Percentiles rank a stretch among this genome's conserved stretches.
Conservation (phyloP, 495 filamentous ascomycete genomes). For the Corynascus novoguineensis region DNA sequence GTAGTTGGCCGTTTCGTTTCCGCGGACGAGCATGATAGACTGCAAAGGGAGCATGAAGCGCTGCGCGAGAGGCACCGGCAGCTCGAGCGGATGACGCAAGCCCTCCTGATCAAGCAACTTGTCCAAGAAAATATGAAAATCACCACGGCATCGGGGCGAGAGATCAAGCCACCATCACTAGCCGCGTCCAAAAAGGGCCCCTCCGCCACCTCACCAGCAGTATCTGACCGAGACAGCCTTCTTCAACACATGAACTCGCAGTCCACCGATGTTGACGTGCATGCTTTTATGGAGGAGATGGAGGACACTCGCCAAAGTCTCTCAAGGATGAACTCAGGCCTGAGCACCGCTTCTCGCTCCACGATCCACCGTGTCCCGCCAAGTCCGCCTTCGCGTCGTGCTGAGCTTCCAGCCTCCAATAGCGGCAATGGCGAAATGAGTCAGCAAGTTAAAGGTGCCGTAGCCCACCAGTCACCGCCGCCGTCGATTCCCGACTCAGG, state of each 20-base stretch:
- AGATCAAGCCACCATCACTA: neutral
- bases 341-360: slow-evolving; percentile 21
- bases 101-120: slow-evolving; percentile 7
- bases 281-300: slow-evolving; percentile 31
- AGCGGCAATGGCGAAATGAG: neutral
- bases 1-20: slow-evolving; percentile 5
- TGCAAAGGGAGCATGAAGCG: slow-evolving; percentile 20
- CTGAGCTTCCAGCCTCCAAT: neutral
- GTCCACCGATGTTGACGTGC: slow-evolving; percentile 26
- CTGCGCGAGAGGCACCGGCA: slow-evolving; percentile 20
- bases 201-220: neutral
- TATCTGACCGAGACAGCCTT: slow-evolving; percentile 23
- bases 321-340: slow-evolving; percentile 24
- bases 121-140: slow-evolving; percentile 5
- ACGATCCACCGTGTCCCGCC: slow-evolving; percentile 29
- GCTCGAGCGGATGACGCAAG: slow-evolving; percentile 19
- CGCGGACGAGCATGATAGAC: slow-evolving; percentile 16
- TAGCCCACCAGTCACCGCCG: slow-evolving; percentile 3
- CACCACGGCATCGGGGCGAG: neutral
- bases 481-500: slow-evolving; percentile 27
- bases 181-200: neutral
- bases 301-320: slow-evolving; percentile 23
- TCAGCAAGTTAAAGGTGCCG: neutral
- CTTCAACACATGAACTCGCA: slow-evolving; percentile 30
- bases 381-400: slow-evolving; percentile 20